Base-by-base conservation (phyloP, 352 stramenopile genomes). In the Phytophthora meadii region DNA sequence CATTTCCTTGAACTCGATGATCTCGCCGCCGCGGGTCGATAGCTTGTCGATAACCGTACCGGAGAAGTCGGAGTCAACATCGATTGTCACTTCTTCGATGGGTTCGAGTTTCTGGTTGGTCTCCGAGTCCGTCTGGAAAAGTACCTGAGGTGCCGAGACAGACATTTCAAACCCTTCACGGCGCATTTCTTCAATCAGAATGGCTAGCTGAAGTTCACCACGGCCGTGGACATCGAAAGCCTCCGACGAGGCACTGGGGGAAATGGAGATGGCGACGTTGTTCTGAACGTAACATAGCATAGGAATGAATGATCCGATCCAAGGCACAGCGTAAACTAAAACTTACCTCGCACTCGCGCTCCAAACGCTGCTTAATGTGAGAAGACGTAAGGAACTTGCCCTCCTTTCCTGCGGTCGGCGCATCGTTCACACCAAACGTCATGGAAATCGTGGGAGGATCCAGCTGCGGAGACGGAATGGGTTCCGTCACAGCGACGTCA, bases 121-220 rank as follows among this genome's bases (percentile, higher is more conserved):
- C 32, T 96, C 88, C 5, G 81, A 69, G 64, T 84, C 89, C 9
- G 70, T 90, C 58, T 93, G 90, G 59, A 98, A 98, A 14, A 99
- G 77, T 54, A 99, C 98, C 54, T 96, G 90, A 14, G 98, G 98
- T 36, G 97, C 97, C 19, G 94, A 99, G 46, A 99, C 97, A 41
- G 94, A 97, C 76, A 99, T 96, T 82, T 99, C 98, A 55, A 98
- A 99, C 9, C 98, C 98, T 76, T 99, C 97, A 41, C 98, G 89
- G 56, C 98, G 84, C 97, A 99, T 99, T 73, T 98, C 96, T 72
- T 99, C 98, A 37, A 99, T 98, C 44, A 99, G 77, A 70, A 99
- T 99, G 52, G 97, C 97, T 14, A 99, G 87, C 79, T 99, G 97
- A 52, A 99, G 81, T 63, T 99, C 97, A 54, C 97, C 98, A 70